Percentiles rank a stretch among this genome's conserved stretches.
These are phyloP conservation scores for Coleophoma cylindrospora DNA, from an alignment of 2,329 filamentous ascomycete species.

Conservation along the genomic window DNA sequence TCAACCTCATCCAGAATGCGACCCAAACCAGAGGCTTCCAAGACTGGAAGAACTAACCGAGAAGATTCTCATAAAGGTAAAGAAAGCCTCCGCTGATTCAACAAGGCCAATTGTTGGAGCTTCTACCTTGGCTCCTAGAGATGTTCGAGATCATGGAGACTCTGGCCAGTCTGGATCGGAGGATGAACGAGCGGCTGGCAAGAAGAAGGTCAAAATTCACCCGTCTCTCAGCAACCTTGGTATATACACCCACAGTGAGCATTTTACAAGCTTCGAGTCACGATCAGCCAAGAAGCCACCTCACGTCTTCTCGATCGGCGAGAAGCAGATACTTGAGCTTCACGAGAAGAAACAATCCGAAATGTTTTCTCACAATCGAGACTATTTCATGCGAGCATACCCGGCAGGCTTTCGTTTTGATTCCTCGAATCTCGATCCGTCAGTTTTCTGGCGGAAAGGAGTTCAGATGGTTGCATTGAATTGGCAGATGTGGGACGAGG, in stretches of 20 bases:
- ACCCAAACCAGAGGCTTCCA: slow-evolving; percentile 53
- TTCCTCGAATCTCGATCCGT: slow-evolving; percentile 83
- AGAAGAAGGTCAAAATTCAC: slow-evolving; percentile 51
- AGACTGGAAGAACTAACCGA: slow-evolving; percentile 65
- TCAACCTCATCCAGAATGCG: slow-evolving; percentile 34
- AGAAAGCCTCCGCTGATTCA: slow-evolving; percentile 38
- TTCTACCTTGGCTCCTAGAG: slow-evolving; percentile 12
- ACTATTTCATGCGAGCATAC: slow-evolving; percentile 82
- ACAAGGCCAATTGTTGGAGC: slow-evolving; percentile 6
- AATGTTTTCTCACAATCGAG: slow-evolving; percentile 77
- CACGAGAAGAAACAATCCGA: slow-evolving; percentile 46
- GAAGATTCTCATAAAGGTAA: slow-evolving; percentile 83
- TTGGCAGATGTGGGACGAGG: slow-evolving; percentile 87
- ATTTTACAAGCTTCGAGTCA: slow-evolving; percentile 68
- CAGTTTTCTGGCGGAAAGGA: slow-evolving; percentile 80
- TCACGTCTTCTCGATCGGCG: slow-evolving; percentile 65
- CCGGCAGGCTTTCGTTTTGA: slow-evolving; percentile 76
- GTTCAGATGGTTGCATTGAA: slow-evolving; percentile 90
- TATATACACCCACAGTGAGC: slow-evolving; percentile 82
- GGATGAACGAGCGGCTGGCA: slow-evolving; percentile 20
- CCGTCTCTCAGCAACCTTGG: slow-evolving; percentile 69
- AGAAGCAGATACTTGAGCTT: slow-evolving; percentile 58
- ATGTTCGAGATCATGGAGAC: slow-evolving; percentile 14
- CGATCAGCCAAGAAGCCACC: slow-evolving; percentile 53
- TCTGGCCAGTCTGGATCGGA: slow-evolving; percentile 23